Percentiles rank a stretch among this genome's conserved stretches.
Evolutionary conservation across 305 asterid genomes (phyloP).

Genomic region (Fraxinus platypoda): DNA sequence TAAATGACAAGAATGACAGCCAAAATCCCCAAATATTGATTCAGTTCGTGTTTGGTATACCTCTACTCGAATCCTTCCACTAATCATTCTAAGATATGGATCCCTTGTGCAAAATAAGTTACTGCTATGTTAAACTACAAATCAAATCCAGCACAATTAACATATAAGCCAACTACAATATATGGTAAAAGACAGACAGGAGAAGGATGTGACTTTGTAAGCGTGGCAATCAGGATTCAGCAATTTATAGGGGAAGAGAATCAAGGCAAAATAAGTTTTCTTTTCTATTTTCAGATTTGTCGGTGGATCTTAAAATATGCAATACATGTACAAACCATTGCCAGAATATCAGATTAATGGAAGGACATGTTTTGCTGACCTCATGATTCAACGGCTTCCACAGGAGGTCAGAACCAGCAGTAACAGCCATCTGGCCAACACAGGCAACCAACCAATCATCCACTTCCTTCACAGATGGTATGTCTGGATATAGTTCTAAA

Average conservation of each 20-base stretch:
- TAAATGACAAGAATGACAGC: background rate
- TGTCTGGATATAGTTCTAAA: slow-evolving; percentile 39
- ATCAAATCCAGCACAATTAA: background rate
- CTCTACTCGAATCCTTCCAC: background rate
- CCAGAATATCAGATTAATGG: background rate
- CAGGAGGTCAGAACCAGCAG: slow-evolving; percentile 86
- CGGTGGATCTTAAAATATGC: background rate
- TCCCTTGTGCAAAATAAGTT: background rate
- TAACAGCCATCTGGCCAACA: slow-evolving; percentile 88
- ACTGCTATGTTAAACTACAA: background rate
- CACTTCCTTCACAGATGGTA: slow-evolving; percentile 70
- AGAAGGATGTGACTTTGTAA: background rate
- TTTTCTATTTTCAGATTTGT: background rate
- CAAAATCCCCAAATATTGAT: background rate
- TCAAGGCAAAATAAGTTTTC: background rate
- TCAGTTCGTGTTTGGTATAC: background rate
- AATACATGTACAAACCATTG: background rate
- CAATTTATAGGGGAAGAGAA: background rate
- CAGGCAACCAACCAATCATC: slow-evolving; percentile 68
- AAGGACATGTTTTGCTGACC: slow-evolving; percentile 37
- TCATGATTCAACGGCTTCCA: slow-evolving; percentile 95
- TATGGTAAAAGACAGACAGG: background rate
- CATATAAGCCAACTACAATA: background rate
- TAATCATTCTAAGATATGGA: background rate
- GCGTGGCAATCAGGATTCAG: background rate